Conservation (phyloP, 352 stramenopile genomes). For the Phytophthora pini region DNA sequence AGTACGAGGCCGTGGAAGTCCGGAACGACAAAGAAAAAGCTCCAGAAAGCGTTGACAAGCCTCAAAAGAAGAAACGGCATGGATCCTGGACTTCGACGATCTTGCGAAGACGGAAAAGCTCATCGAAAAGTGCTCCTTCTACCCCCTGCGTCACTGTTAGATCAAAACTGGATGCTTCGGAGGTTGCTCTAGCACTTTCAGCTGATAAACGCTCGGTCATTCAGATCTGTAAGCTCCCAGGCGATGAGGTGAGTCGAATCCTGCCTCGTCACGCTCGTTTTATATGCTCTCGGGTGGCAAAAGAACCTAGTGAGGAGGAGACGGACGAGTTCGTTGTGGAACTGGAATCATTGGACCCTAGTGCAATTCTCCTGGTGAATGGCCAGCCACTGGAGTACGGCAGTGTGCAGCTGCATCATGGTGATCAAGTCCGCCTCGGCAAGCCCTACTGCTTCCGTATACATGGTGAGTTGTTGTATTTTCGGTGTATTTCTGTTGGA, state of each 20-base stretch:
- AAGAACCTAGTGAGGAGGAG: conserved; percentile 14
- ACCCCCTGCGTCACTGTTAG: conserved; percentile 17
- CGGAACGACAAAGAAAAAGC: conserved; percentile 15
- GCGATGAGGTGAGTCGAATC: conserved; percentile 26
- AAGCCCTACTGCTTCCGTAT: conserved; percentile 51
- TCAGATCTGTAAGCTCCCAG: conserved; percentile 41
- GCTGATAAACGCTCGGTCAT: conserved; percentile 32
- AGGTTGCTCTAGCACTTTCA: conserved; percentile 22
- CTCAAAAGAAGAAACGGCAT: conserved; percentile 34
- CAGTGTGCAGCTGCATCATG: conserved; percentile 45
- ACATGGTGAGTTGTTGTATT: conserved; percentile 38
- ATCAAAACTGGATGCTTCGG: conserved; percentile 13
- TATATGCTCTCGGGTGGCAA: conserved; percentile 28
- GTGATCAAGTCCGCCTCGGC: conserved; percentile 56
- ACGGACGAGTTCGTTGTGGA: conserved; percentile 36
- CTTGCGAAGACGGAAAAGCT: conserved; percentile 33
- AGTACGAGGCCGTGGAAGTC: conserved; percentile 21
- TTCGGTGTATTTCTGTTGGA: not conserved
- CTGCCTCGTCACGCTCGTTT: conserved; percentile 40
- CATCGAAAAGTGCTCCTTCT: conserved; percentile 31
- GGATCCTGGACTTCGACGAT: conserved; percentile 54
- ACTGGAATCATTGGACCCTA: conserved; percentile 43
- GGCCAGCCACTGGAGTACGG: conserved; percentile 27
- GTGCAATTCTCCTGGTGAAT: conserved; percentile 52
- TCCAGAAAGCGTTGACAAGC: not conserved